Evolutionary conservation across 768 basidiomycete genomes (phyloP), one percentile per base, ranked within the genome.

Genomic region (Lactarius quietus): DNA sequence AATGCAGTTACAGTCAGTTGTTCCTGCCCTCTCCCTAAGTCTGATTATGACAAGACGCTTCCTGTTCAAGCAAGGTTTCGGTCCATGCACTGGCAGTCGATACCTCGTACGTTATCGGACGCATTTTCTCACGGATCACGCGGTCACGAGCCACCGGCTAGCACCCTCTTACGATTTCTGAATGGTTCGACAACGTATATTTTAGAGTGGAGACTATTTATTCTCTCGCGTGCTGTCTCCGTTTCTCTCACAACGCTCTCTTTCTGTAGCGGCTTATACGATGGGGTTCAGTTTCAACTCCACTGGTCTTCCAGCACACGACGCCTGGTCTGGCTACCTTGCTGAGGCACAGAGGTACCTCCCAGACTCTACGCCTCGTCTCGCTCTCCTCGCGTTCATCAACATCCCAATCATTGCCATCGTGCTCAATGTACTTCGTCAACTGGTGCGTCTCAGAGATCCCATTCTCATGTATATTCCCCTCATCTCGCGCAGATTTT

Each of bases 361-460:
- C n/a, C 71, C 72, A 56, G 53, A 70, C 29, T 72, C 75, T 5
- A 64, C 68, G 2, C 54, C 65, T 12, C 72, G 72, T 36, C 60
- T 76, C 33, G 64, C 70, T 70, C 82, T 78, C 69, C 81, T 76
- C 70, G 69, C 73, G 4, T 54, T 92, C 57, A 71, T 95, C 51
- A 92, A 87, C 67, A 76, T 86, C 17, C 92, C 93, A 3, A 48
- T 92, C 56, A 69, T 92, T 67, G 83, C 80, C 57, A 82, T 95
- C 56, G 68, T 86, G 8, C 72, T 93, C 64, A 95, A 98, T 73
- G 84, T 89, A 56, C 73, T 93, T 7, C 82, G 84, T 72, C 95
- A 98, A 75, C 74, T 93, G 69, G 94, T 93, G 73, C 60, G 86
- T 76, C 3, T 18, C 51, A 64, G 28, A 31, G 45, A 3, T 12